phyloP scores from a whole-genome alignment of 768 basidiomycete genomes.

The Podaxis pistillaris region DNA sequence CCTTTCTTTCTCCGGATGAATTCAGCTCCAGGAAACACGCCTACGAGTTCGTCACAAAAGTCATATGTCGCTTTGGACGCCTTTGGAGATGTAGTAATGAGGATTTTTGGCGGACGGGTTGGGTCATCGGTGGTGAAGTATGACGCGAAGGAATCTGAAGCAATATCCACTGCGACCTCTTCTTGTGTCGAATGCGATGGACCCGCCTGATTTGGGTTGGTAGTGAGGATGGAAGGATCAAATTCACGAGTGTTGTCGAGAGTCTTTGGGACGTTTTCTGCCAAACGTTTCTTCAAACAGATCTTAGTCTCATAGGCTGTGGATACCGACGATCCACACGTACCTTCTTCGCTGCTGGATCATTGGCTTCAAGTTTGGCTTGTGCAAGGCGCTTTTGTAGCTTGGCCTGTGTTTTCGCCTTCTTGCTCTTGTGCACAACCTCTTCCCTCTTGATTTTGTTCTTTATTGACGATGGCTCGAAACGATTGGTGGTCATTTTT shows the following conservation, averaged over 20 bases:
- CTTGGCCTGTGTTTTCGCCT: slow-evolving; percentile 77
- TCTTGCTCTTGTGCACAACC: slow-evolving; percentile 67
- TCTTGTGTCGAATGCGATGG: slow-evolving; percentile 38
- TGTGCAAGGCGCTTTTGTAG: slow-evolving; percentile 75
- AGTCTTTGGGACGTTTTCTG: slow-evolving; percentile 85
- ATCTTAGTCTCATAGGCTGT: background rate
- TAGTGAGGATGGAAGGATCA: slow-evolving; percentile 66
- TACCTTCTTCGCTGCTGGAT: slow-evolving; percentile 80
- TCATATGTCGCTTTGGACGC: slow-evolving; percentile 88
- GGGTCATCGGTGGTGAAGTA: slow-evolving; percentile 76
- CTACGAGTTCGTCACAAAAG: slow-evolving; percentile 89
- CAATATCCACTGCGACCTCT: slow-evolving; percentile 67
- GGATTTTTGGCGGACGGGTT: slow-evolving; percentile 75
- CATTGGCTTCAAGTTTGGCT: slow-evolving; percentile 72
- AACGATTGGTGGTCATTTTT: slow-evolving; percentile 55
- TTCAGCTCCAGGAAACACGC: slow-evolving; percentile 89
- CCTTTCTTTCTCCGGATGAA: slow-evolving; percentile 85
- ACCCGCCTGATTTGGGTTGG: slow-evolving; percentile 39
- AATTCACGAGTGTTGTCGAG: slow-evolving; percentile 92
- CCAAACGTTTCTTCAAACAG: slow-evolving; percentile 64
- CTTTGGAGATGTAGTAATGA: slow-evolving; percentile 88
- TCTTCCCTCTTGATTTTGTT: slow-evolving; percentile 91
- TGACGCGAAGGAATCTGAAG: slow-evolving; percentile 72
- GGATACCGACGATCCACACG: slow-evolving; percentile 16
- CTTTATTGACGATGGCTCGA: slow-evolving; percentile 69